phyloP scores from a whole-genome alignment of 305 asterid species.

The Fraxinus velutina region DNA sequence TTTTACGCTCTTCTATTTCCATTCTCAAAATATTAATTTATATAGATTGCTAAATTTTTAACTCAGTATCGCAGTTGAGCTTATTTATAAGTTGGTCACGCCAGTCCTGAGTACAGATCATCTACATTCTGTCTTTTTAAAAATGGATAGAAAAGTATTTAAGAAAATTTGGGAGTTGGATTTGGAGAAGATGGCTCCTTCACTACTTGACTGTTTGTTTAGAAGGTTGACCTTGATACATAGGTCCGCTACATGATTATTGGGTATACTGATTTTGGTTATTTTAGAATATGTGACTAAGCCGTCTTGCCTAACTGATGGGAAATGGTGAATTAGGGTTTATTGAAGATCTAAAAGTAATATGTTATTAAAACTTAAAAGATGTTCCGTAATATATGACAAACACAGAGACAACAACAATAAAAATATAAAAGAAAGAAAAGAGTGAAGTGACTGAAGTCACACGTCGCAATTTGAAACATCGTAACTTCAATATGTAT shows the following conservation, averaged over 20 bases:
- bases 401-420: not conserved
- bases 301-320: not conserved
- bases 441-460: not conserved
- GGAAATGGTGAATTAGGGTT: not conserved
- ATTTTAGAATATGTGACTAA: not conserved
- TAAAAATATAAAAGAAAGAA: not conserved
- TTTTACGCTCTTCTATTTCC: not conserved
- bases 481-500: not conserved
- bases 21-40: constrained; percentile 5
- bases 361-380: not conserved
- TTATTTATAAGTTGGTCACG: not conserved
- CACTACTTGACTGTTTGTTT: not conserved
- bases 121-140: not conserved
- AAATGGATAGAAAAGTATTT: not conserved
- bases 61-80: not conserved
- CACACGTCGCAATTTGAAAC: not conserved
- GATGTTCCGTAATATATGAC: not conserved
- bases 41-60: not conserved
- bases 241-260: not conserved
- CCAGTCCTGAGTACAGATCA: not conserved
- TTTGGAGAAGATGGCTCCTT: not conserved
- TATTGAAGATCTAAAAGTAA: not conserved
- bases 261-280: not conserved
- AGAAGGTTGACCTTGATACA: not conserved
- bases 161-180: not conserved